Base-by-base conservation (phyloP, 352 stramenopile genomes). In the Globisporangium solare region DNA sequence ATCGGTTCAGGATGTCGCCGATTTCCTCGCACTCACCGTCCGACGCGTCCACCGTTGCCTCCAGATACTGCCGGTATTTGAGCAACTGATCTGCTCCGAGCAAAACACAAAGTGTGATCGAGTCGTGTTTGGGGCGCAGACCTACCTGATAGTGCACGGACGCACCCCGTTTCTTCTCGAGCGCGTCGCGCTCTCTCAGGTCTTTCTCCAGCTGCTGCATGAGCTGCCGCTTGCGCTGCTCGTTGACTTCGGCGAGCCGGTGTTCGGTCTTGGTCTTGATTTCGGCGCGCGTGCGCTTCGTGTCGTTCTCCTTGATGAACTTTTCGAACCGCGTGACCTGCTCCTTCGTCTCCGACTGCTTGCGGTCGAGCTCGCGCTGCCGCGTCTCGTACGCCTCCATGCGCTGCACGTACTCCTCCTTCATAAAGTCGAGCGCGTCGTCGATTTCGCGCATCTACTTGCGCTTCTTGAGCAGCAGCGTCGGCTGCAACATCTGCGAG, bases 221-320 rank as follows among this genome's bases (percentile, higher is more conserved):
- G 6, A 92, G 64, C 55, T 92, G 79, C n/a, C 80, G 82, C 50
- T 90, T 88, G 24, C 91, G 82, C 48, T 76, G 54, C 39, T 95
- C 85, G 58, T 94, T 94, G 15, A 83, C 65, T 56, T 95, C 83
- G 24, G 71, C 64, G 32, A 82, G 63, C 20, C 85, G 74, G 49
- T 86, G 72, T 59, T 97, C 89, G 2, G 78, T 86, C 66, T 96
- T 97, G 41, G 69, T 73, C 62, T 97, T 97, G 8, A 92, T 61
- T 61, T 97, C 89, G 8, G 89, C 91, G 22, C 86, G 73, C 45
- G 76, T 88, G 39, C 88, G 71, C 60, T 97, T 97, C 0, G 85
- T 86, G 60, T 97, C 88, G 61, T 97, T 97, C 61, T 97, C 88
- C 60, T 97, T 94, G 61, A 97, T 96, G 59, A 97, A 97, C 51